Base-by-base conservation (phyloP, 208 protist genomes). In the Wallacemonas sp. region DNA sequence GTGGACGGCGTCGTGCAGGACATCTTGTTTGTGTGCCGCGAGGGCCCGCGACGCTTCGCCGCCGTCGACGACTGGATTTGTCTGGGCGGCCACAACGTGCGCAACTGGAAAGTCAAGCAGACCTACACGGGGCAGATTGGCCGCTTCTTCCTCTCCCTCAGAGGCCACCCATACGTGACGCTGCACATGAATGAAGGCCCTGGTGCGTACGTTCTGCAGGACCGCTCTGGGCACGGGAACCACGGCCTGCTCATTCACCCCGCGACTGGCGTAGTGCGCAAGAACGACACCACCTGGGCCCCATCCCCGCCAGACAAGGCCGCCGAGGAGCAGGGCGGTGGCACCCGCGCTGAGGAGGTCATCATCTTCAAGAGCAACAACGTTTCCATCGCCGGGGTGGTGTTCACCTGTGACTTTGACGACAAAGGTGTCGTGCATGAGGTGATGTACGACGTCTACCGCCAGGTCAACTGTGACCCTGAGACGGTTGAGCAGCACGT, bases 1-100 rank as follows among this genome's bases (percentile, higher is more conserved):
- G 77, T 96, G 9, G 90, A 96, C 61, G 90, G 89, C n/a, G 71
- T 83, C n/a, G 70, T 70, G 23, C 85, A 94, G 58, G 87, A 96
- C 39, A 63, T 94, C 21, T 72, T 94, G 6, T 92, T 86, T 48
- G 68, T 94, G 1, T 81, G 77, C n/a, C 76, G 90, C 26, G 87
- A 96, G 58, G 87, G 90, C 0, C 87, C 90, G 2, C 71, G 69
- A 26, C 76, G 80, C 1, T 96, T 96, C 52, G 46, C 85, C 34
- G 74, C 65, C 21, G 92, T 89, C 58, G 78, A 84, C 8, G 81
- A 94, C 65, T 96, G 88, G 86, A 52, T 96, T 6, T 89, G 84
- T 41, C 67, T 96, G 1, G 90, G 85, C 30, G 90, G 87, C 26
- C 90, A 96, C 70, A 94, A 96, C 57, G 76, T 87, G 47, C 87